A percentile compares a stretch with the other conserved stretches of the same genome.
These are phyloP conservation scores for Tolypocladium guangdongense DNA, from an alignment of 2,329 filamentous ascomycete genomes.

Conservation along the genomic window DNA sequence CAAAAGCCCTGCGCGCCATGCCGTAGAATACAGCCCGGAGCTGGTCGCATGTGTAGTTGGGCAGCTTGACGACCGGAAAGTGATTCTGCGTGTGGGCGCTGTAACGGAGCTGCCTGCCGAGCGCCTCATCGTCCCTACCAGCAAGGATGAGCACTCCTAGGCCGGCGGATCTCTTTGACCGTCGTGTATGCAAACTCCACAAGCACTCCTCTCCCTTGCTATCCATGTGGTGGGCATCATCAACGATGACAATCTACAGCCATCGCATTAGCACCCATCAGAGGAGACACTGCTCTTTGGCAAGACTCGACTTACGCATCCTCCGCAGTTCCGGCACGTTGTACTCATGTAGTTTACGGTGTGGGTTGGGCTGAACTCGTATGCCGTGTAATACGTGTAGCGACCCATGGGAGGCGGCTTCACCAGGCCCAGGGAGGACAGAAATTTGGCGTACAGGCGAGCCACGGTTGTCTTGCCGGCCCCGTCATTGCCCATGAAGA, in stretches of 20 bases:
- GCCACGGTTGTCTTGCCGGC: constrained; percentile 17
- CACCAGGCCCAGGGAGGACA: constrained; percentile 9
- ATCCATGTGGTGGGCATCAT: too few relatives aligned
- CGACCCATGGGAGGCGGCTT: not conserved
- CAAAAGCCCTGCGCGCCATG: constrained; percentile 43
- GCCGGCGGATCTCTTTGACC: not conserved
- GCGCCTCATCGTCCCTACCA: too few relatives aligned
- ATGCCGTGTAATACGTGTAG: not conserved
- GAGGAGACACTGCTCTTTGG: too few relatives aligned
- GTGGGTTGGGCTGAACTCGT: constrained; percentile 43
- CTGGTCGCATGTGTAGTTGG: constrained; percentile 25
- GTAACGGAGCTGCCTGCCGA: constrained; percentile 26
- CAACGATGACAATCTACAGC: too few relatives aligned
- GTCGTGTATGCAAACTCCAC: too few relatives aligned
- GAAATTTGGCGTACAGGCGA: constrained; percentile 17
- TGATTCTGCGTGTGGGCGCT: constrained; percentile 25
- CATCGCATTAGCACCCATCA: too few relatives aligned
- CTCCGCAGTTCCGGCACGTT: too few relatives aligned
- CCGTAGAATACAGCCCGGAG: constrained; percentile 47
- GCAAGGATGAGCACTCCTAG: too few relatives aligned
- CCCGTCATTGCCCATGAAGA: too few relatives aligned
- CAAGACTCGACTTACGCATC: too few relatives aligned
- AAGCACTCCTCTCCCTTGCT: too few relatives aligned
- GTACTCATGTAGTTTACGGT: not conserved
- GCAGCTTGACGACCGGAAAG: too few relatives aligned